These are phyloP conservation scores for Penicillium digitatum DNA, from an alignment of 2,329 filamentous ascomycete species.

Conservation along the genomic window DNA sequence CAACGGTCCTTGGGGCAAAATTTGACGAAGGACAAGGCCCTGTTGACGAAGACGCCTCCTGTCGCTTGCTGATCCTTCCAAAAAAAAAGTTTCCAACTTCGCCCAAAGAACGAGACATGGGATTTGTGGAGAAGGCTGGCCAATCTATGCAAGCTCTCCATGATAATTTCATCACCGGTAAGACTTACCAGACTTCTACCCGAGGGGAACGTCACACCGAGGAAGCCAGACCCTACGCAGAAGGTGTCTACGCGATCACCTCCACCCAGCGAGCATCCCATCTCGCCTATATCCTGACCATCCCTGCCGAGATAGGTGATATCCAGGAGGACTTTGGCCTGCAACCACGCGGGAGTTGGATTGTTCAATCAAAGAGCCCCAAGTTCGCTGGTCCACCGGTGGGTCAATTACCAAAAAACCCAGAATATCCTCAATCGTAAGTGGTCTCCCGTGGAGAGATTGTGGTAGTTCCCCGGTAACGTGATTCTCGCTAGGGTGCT, in stretches of 20 bases:
- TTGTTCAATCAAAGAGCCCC: constrained; percentile 77
- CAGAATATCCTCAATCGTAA: constrained; percentile 68
- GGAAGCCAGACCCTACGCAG: constrained; percentile 70
- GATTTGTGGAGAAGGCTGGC: constrained; percentile 74
- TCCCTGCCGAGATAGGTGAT: constrained; percentile 65
- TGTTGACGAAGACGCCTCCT: constrained; percentile 55
- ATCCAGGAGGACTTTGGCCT: constrained; percentile 74
- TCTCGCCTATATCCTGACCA: constrained; percentile 73
- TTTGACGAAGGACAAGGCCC: constrained; percentile 53
- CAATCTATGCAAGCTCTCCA: constrained; percentile 65
- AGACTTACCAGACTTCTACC: constrained; percentile 73
- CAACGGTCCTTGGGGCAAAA: constrained; percentile 65
- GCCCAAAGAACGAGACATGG: constrained; percentile 67
- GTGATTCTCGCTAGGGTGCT: constrained; percentile 51
- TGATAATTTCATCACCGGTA: constrained; percentile 63
- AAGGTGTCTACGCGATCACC: constrained; percentile 80
- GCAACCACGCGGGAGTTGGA: constrained; percentile 67
- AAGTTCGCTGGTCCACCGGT: constrained; percentile 62
- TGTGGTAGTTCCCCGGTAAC: not conserved
- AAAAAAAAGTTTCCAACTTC: constrained; percentile 77
- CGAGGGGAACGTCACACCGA: constrained; percentile 64
- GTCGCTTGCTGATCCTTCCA: constrained; percentile 70
- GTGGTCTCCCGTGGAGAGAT: constrained; percentile 19
- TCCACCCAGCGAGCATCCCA: constrained; percentile 68
- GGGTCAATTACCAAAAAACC: constrained; percentile 58